phyloP scores from a whole-genome alignment of 2,329 filamentous ascomycete genomes.

The Hymenotorrendiella dingleyae region DNA sequence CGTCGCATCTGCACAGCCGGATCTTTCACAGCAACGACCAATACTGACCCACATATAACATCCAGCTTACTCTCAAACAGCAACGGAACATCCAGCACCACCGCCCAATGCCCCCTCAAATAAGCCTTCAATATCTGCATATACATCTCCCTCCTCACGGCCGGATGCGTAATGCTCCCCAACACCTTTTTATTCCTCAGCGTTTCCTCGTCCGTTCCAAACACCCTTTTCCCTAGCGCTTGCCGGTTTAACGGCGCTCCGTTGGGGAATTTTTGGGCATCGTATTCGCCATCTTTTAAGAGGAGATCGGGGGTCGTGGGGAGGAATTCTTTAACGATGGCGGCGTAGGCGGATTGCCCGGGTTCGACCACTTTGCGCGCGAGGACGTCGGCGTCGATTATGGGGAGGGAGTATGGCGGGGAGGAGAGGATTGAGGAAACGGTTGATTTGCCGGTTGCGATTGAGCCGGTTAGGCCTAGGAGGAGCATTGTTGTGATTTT shows the following conservation, averaged over 20 bases:
- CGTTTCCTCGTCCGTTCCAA: constrained; percentile 68
- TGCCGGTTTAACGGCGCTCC: constrained; percentile 78
- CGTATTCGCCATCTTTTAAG: constrained; percentile 51
- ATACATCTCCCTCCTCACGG: constrained; percentile 79
- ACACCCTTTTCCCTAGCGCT: constrained; percentile 78
- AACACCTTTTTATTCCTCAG: constrained; percentile 68
- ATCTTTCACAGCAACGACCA: constrained; percentile 82
- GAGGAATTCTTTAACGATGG: constrained; percentile 76
- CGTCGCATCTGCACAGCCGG: constrained; percentile 76
- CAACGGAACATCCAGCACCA: constrained; percentile 86
- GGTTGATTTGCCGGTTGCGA: constrained; percentile 97
- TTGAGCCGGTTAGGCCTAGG: constrained; percentile 92
- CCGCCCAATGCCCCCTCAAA: constrained; percentile 72
- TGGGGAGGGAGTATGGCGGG: constrained; percentile 76
- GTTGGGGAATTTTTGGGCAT: constrained; percentile 41
- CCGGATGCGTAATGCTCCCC: constrained; percentile 89
- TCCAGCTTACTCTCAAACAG: constrained; percentile 88
- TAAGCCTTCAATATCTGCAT: constrained; percentile 67
- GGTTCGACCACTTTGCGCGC: constrained; percentile 93
- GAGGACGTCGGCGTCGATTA: constrained; percentile 90
- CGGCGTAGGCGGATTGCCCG: constrained; percentile 74
- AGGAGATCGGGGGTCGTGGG: constrained; percentile 82
- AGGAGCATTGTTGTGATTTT: constrained; percentile 62
- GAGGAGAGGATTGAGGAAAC: constrained; percentile 77
- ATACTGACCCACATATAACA: constrained; percentile 72